phyloP scores from a whole-genome alignment of 805 yeast genomes.

The Ogataea paradorogensis region DNA sequence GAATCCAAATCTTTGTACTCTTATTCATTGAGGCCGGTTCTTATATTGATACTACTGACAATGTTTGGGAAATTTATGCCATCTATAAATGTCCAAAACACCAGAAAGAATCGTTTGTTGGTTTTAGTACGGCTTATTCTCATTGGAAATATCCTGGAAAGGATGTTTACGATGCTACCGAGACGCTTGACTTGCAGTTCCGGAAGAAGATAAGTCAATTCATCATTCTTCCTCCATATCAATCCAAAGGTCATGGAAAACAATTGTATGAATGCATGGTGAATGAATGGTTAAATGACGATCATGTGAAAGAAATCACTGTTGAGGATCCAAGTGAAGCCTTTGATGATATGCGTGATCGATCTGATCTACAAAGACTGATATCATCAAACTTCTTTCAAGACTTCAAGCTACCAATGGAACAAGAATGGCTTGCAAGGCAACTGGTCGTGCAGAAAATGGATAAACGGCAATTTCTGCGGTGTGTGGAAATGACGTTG shows the following conservation, averaged over 20 bases:
- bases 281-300: slow-evolving; percentile 53
- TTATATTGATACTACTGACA: slow-evolving; percentile 73
- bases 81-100: slow-evolving; percentile 38
- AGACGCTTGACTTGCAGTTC: slow-evolving; percentile 28
- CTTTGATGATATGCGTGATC: slow-evolving; percentile 87
- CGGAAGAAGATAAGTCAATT: slow-evolving; percentile 87
- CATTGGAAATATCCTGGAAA: slow-evolving; percentile 73
- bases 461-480: slow-evolving; percentile 72
- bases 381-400: slow-evolving; percentile 31
- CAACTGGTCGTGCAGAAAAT: slow-evolving; percentile 49
- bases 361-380: slow-evolving; percentile 64
- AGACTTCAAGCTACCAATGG: slow-evolving; percentile 28
- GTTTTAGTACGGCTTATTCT: slow-evolving; percentile 79
- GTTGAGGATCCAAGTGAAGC: slow-evolving; percentile 94
- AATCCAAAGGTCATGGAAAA: slow-evolving; percentile 70
- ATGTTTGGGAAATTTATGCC: slow-evolving; percentile 75
- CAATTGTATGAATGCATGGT: slow-evolving; percentile 56
- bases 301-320: slow-evolving; percentile 62
- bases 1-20: slow-evolving; percentile 77
- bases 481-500: slow-evolving; percentile 75
- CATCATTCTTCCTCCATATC: slow-evolving; percentile 79
- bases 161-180: slow-evolving; percentile 43
- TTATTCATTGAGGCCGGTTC: slow-evolving; percentile 94
- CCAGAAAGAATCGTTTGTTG: slow-evolving; percentile 51
- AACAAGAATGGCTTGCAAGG: slow-evolving; percentile 38